Evolutionary conservation across 176 grass and related monocot species (phyloP).

Genomic region (Otatea glauca): DNA sequence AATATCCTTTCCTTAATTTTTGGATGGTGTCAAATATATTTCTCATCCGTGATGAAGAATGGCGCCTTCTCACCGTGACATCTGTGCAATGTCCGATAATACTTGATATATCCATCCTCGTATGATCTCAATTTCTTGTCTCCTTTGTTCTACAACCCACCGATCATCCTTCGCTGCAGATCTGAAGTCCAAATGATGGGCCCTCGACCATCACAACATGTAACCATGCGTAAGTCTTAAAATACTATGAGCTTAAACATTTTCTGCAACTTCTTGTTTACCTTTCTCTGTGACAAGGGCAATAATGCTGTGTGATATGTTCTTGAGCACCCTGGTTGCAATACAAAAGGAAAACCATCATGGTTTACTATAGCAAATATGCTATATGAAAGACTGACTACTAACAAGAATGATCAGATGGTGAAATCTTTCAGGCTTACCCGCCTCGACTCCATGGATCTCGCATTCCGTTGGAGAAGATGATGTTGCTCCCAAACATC

Average conservation of each 20-base stretch:
- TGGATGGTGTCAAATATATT: too few relatives aligned
- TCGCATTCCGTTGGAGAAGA: constrained; percentile 95
- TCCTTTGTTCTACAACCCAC: too few relatives aligned
- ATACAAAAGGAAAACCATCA: background rate
- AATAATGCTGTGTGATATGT: constrained; percentile 83
- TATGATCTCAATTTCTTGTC: too few relatives aligned
- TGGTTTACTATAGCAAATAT: background rate
- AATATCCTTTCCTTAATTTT: too few relatives aligned
- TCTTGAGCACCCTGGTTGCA: constrained; percentile 83
- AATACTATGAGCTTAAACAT: background rate
- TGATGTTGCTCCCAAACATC: constrained; percentile 93
- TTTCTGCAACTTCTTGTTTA: constrained; percentile 32
- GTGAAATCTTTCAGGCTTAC: constrained; percentile 44
- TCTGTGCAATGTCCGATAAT: too few relatives aligned
- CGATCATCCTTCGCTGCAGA: too few relatives aligned
- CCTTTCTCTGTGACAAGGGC: constrained; percentile 91
- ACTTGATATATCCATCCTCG: too few relatives aligned
- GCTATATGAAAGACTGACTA: background rate
- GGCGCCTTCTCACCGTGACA: too few relatives aligned
- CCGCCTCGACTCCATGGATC: constrained; percentile 96
- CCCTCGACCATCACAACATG: too few relatives aligned
- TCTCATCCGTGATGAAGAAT: too few relatives aligned
- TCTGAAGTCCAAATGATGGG: too few relatives aligned
- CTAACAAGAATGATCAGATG: constrained; percentile 16
- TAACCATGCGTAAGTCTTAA: too few relatives aligned